These are phyloP conservation scores for Lentinula guzmanii DNA, from an alignment of 768 basidiomycete species.

Conservation along the genomic window DNA sequence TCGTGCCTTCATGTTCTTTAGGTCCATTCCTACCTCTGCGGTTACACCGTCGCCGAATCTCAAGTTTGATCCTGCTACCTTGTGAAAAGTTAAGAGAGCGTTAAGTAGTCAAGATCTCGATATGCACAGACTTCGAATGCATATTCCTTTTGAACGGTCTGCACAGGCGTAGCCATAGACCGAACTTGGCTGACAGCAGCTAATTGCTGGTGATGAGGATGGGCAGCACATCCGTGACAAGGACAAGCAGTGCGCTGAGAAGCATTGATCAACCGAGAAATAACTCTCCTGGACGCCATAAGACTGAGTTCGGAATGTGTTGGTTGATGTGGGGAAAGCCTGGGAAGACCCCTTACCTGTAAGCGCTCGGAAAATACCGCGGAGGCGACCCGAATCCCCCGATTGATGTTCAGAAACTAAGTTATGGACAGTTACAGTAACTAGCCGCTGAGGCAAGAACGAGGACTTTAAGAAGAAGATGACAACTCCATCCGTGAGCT, in stretches of 20 bases:
- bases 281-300: conserved; percentile 54
- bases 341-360: neutral
- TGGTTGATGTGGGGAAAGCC: neutral
- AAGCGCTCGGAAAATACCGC: neutral
- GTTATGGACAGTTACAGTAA: too few species aligned
- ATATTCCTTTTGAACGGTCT: conserved; percentile 74
- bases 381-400: neutral
- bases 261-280: conserved; percentile 70
- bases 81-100: neutral
- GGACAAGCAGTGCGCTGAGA: conserved; percentile 73
- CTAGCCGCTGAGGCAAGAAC: too few species aligned
- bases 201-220: conserved; percentile 31
- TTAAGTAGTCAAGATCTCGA: neutral
- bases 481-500: too few species aligned
- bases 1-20: conserved; percentile 88
- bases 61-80: conserved; percentile 85
- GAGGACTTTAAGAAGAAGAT: too few species aligned
- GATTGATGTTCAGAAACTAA: too few species aligned
- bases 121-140: conserved; percentile 68
- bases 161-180: conserved; percentile 73
- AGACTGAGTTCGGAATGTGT: neutral
- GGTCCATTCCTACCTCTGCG: conserved; percentile 86
- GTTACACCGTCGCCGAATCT: conserved; percentile 90
- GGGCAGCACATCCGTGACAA: conserved; percentile 62
- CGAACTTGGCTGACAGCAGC: conserved; percentile 58